Base-by-base conservation (phyloP, 176 grass and related monocot genomes). In the Microstegium vimineum region DNA sequence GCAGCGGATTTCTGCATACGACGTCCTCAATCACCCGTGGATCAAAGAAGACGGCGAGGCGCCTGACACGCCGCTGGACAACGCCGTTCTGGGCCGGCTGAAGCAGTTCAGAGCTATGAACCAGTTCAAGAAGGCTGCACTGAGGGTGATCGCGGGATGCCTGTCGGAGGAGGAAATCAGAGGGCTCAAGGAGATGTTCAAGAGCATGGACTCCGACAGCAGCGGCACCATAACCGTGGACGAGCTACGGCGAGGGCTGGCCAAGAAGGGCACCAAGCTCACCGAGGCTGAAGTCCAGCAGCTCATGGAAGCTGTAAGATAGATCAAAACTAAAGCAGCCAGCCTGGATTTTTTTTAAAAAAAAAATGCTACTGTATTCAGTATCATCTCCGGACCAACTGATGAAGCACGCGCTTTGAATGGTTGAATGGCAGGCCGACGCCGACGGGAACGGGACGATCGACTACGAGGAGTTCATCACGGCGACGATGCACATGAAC, bases 81-180 rank as follows among this genome's bases (percentile, higher is more conserved):
- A 95, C 78, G 90, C 90, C 17, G 93, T 95, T 5, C 90, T 95
- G 0, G 86, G 85, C 46, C 80, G 90, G 87, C 80, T 95, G 62
- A 95, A 95, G 81, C 93, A 95, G 83, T 95, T 95, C 93, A 92
- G 82, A 78, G 93, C 93, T 0, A 95, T 95, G 93, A 95, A 95
- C 85, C 90, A 92, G 67, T 95, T 95, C 87, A 95, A 95, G 74
- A 95, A 92, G 79, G 93, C 90, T 0, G 93, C 93, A 0, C 71
- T 95, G 27, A 78, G 90, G 79, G 90, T 90, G 4, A 95, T 95
- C 27, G 90, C 90, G 0, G 87, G 93, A 23, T 95, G 93, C 43
- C 76, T 95, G 52, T 95, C 88, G n/a, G 90, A 95, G 87, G 93
- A 95, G 84, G 93, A 92, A 83, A 95, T 95, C 84, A 87, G 46